Conservation (phyloP, 2,329 filamentous ascomycete genomes). For the Tricladium varicosporioides region DNA sequence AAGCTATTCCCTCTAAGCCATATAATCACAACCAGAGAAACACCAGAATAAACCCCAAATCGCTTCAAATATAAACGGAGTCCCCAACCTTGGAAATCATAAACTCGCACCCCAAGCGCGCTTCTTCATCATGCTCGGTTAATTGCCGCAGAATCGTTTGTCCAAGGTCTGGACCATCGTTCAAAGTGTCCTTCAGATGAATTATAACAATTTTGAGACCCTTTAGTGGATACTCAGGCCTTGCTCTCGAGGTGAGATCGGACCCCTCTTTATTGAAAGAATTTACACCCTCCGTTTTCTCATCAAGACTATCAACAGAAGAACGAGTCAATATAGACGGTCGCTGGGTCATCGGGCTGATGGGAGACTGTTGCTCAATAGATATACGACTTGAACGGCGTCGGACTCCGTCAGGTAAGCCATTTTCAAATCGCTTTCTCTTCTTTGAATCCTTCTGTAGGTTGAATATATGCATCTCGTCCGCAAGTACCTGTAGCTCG, state of each 20-base stretch:
- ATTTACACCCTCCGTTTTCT: neutral
- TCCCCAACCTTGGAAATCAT: constrained; percentile 67
- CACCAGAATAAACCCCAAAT: no score
- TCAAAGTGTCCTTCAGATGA: constrained; percentile 85
- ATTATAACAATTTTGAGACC: constrained; percentile 85
- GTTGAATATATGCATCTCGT: constrained; percentile 24
- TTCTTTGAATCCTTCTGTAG: constrained; percentile 51
- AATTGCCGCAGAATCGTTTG: constrained; percentile 72
- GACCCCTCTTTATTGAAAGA: neutral
- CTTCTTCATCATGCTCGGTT: constrained; percentile 53
- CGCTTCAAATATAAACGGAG: constrained; percentile 38
- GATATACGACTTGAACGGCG: constrained; percentile 11
- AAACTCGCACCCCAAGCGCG: constrained; percentile 74
- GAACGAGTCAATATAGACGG: neutral
- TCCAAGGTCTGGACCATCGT: constrained; percentile 63
- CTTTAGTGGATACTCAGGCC: constrained; percentile 44
- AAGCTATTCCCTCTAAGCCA: no score
- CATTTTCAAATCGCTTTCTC: constrained; percentile 55
- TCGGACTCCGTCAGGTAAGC: constrained; percentile 30
- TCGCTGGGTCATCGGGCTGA: constrained; percentile 2
- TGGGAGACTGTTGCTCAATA: neutral
- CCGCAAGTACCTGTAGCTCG: constrained; percentile 72
- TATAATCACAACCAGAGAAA: no score
- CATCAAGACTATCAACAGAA: neutral
- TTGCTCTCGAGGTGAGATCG: neutral